Evolutionary conservation across 2,329 filamentous ascomycete species (phyloP), one percentile per base, ranked within the genome.

Genomic region (Aspergillus tubingensis): DNA sequence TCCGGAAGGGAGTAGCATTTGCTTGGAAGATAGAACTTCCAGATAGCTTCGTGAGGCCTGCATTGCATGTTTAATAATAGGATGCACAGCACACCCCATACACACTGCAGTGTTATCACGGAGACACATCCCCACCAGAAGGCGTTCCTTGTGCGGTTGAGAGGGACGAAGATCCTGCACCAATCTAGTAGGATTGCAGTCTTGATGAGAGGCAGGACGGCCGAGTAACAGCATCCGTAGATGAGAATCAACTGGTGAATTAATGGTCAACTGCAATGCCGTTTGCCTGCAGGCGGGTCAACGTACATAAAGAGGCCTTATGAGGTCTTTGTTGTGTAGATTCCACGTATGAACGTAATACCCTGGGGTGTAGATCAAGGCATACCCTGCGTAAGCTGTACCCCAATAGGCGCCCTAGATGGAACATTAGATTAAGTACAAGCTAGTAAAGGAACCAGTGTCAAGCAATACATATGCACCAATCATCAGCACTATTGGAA

Each of bases 121-220:
- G 59, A 10, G 48, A 72, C 60, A 60, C 70, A 77, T 1, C 68
- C 72, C 72, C 71, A 77, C 71, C 74, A 80, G 57, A 79, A 77
- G 5, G 59, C 19, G 32, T 60, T 74, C 15, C 66, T 66, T 7
- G 65, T 67, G 19, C 66, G 57, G 23, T 68, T 66, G 32, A 47
- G 55, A 1, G 72, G 67, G 5, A 74, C 72, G 48, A 80, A 76
- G 5, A 79, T 62, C 6, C 73, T 69, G n/a, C 68, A 70, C 79
- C 80, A 82, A 57, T 82, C 78, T 8, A 79, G 49, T 11, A 82
- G 68, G 50, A 82, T 80, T 11, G 76, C 75, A 2, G 69, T 70
- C 58, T 81, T 81, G 54, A 80, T 61, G 5, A 78, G 67, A 0
- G 76, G 74, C 1, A 81, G 71, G 17, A 72, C 70, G 36, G 73